Conservation (phyloP, 768 basidiomycete species). For the Sporobolomyces phaffii region DNA sequence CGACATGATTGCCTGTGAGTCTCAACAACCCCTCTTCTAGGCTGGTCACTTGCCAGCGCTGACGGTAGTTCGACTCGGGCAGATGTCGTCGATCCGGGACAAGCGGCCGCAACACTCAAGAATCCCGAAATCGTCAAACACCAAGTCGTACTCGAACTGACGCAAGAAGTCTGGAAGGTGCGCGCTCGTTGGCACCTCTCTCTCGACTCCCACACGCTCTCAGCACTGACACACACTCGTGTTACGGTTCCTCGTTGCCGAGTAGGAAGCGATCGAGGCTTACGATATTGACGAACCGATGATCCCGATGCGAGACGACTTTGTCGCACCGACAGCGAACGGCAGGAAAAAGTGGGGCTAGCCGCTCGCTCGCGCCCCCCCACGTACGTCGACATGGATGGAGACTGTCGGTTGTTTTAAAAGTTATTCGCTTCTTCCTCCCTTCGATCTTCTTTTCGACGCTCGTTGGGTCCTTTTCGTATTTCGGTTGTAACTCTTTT, state of each 20-base stretch:
- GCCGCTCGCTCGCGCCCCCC: background rate
- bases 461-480: too few relatives aligned
- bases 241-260: background rate
- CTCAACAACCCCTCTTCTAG: too few relatives aligned
- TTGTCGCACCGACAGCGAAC: background rate
- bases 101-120: conserved; percentile 58
- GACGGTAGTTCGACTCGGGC: too few relatives aligned
- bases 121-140: conserved; percentile 62
- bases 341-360: conserved; percentile 23
- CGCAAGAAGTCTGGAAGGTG: conserved; percentile 83
- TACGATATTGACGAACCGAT: conserved; percentile 70
- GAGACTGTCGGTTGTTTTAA: too few relatives aligned
- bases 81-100: conserved; percentile 44
- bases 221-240: background rate
- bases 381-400: too few relatives aligned
- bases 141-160: conserved; percentile 87
- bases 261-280: conserved; percentile 77
- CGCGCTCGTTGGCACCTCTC: too few relatives aligned
- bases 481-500: too few relatives aligned
- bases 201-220: too few relatives aligned
- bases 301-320: conserved; percentile 65
- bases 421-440: too few relatives aligned
- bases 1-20: conserved; percentile 37
- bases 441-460: too few relatives aligned
- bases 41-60: too few relatives aligned